Percentiles rank a stretch among this genome's conserved stretches.
Evolutionary conservation across 2,329 filamentous ascomycete species (phyloP).

Genomic region (Massarina eburnea): DNA sequence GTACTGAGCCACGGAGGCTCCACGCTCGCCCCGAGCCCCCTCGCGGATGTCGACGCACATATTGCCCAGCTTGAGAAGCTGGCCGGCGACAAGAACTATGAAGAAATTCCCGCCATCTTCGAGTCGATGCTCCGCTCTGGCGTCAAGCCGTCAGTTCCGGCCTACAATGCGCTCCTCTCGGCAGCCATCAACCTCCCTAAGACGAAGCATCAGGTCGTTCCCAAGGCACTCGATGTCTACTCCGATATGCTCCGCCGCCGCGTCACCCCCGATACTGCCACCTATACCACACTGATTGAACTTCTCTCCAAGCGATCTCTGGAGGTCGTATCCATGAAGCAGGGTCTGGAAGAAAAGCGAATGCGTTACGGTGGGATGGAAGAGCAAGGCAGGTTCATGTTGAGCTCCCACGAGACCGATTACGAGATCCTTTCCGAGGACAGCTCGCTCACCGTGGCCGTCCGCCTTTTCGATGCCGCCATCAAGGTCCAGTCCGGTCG

Average conservation of each 20-base stretch:
- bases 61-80: conserved; percentile 78
- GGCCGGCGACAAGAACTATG: conserved; percentile 71
- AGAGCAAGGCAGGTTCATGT: conserved; percentile 81
- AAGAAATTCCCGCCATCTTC: conserved; percentile 87
- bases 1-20: conserved; percentile 34
- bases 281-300: conserved; percentile 84
- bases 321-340: conserved; percentile 73
- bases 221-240: conserved; percentile 92
- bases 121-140: conserved; percentile 85
- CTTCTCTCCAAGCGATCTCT: conserved; percentile 79
- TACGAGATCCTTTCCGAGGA: conserved; percentile 84
- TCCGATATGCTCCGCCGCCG: conserved; percentile 91
- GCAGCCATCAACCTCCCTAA: conserved; percentile 81
- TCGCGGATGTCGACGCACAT: conserved; percentile 66
- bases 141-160: conserved; percentile 74
- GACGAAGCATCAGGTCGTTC: conserved; percentile 79
- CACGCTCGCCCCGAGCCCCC: conserved; percentile 62
- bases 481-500: conserved; percentile 61
- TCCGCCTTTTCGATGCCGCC: conserved; percentile 83
- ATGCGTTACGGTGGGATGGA: conserved; percentile 82
- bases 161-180: conserved; percentile 89
- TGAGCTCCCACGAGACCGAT: conserved; percentile 84
- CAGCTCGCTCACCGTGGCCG: conserved; percentile 79
- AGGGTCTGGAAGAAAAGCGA: conserved; percentile 77
- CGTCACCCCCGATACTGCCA: conserved; percentile 78